These are phyloP conservation scores for Diplodia intermedia DNA, from an alignment of 2,329 filamentous ascomycete genomes.

Conservation along the genomic window DNA sequence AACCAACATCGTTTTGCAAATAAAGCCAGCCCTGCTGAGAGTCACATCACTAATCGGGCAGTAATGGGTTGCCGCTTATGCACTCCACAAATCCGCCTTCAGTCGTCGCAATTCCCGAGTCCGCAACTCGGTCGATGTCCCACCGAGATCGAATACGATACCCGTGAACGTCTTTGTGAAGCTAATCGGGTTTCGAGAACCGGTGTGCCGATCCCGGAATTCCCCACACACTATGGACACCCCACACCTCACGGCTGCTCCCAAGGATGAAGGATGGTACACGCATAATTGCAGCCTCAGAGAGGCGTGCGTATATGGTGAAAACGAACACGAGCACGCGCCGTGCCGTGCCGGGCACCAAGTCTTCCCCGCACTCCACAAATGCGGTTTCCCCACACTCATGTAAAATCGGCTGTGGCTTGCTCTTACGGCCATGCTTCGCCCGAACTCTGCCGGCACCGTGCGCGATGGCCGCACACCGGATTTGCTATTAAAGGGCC, in stretches of 20 bases:
- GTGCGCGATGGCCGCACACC: neutral
- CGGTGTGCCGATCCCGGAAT: neutral
- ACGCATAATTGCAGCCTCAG: neutral
- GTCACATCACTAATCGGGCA: no score
- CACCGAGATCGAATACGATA: constrained; percentile 9
- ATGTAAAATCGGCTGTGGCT: neutral
- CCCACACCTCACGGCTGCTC: neutral
- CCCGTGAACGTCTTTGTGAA: neutral
- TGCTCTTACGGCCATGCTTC: neutral
- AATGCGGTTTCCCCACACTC: constrained; percentile 4
- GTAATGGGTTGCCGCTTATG: no score
- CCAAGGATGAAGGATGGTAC: neutral
- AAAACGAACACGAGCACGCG: constrained; percentile 2
- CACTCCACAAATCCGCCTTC: neutral
- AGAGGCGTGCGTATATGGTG: neutral
- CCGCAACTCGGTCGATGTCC: constrained; percentile 20
- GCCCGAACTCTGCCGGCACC: neutral
- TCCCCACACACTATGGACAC: neutral
- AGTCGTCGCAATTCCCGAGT: neutral
- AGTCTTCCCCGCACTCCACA: constrained; percentile 5
- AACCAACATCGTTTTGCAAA: neutral
- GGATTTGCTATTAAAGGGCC: neutral
- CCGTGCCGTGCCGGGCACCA: no score
- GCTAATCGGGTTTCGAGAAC: neutral
- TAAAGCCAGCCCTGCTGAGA: no score